Evolutionary conservation across 2,329 filamentous ascomycete species (phyloP), one percentile per base, ranked within the genome.

Genomic region (Epichloe brachyelytri): DNA sequence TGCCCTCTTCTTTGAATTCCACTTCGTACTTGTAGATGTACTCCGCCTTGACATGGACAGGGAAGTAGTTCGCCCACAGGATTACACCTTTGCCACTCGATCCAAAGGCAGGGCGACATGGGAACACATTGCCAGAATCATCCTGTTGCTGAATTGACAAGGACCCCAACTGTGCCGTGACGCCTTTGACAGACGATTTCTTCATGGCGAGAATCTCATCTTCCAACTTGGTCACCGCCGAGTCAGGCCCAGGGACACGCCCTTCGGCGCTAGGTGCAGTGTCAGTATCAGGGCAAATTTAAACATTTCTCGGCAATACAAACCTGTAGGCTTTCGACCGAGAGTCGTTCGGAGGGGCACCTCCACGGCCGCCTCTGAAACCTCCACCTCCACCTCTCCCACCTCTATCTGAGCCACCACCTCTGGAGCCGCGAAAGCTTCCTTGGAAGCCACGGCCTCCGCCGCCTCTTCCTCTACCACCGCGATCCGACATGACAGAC

Each of bases 11-110:
- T 1, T 53, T 57, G 11, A 71, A 68, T 1, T 68, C 62, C 10
- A 79, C 53, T 3, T 64, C 66, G 59, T 80, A 80, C 51, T 69
- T 73, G 59, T 68, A 72, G 4, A 78, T 52, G 0, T 56, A 53
- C 2, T 64, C 58, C 0, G 63, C 58, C 40, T 68, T 66, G 7
- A 74, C 55, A 6, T 65, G 58, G 46, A 80, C 52, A 1, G 63
- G 63, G 56, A 77, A 79, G 56, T 76, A 80, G 59, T 81, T 80
- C 4, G 76, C 66, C 74, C 75, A 79, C 0, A 80, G 63, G 2
- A 64, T 57, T 2, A 77, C 69, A 0, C 60, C 43, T 1, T 45
- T 61, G 4, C 77, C 78, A 5, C 56, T 56, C 3, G 60, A 67
- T 19, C 76, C 76, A 54, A 72, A 80, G 1, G 69, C 70, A 19